These are phyloP conservation scores for Ophiostoma piceae DNA, from an alignment of 2,329 filamentous ascomycete species.

Conservation along the genomic window DNA sequence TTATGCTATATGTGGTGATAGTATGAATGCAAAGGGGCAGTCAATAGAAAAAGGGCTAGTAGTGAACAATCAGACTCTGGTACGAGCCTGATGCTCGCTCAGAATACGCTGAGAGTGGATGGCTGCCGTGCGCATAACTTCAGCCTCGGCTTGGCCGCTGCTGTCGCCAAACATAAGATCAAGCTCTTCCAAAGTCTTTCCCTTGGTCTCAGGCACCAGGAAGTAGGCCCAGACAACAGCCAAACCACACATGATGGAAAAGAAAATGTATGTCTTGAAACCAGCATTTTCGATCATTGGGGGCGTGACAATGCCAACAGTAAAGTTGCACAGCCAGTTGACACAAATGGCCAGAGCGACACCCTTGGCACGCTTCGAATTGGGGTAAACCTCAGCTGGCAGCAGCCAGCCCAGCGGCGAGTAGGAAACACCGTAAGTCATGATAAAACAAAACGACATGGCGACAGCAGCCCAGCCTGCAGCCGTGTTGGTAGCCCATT, in stretches of 20 bases:
- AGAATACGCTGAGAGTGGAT: too few species aligned
- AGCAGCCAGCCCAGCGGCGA: not conserved
- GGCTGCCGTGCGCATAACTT: too few species aligned
- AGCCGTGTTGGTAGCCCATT: not conserved
- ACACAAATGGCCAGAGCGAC: not conserved
- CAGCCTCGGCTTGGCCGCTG: not conserved
- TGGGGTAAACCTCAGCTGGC: not conserved
- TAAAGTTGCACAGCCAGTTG: slow-evolving; percentile 1
- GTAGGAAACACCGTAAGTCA: not conserved
- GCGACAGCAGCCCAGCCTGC: not conserved
- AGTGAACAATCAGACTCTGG: too few species aligned
- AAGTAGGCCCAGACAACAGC: slow-evolving; percentile 21
- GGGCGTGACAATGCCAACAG: not conserved
- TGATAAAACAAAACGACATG: not conserved
- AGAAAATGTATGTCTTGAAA: not conserved
- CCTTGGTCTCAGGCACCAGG: slow-evolving; percentile 23
- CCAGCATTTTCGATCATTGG: not conserved
- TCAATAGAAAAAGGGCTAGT: too few species aligned
- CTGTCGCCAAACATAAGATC: slow-evolving; percentile 28
- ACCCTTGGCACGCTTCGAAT: not conserved
- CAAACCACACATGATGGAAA: slow-evolving; percentile 22
- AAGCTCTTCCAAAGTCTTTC: slow-evolving; percentile 22
- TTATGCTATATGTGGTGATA: too few species aligned
- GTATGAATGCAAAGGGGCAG: too few species aligned
- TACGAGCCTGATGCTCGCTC: too few species aligned